Percentiles rank a stretch among this genome's conserved stretches.
Conservation (phyloP, 2,329 filamentous ascomycete genomes). For the Onygenales sp. region DNA sequence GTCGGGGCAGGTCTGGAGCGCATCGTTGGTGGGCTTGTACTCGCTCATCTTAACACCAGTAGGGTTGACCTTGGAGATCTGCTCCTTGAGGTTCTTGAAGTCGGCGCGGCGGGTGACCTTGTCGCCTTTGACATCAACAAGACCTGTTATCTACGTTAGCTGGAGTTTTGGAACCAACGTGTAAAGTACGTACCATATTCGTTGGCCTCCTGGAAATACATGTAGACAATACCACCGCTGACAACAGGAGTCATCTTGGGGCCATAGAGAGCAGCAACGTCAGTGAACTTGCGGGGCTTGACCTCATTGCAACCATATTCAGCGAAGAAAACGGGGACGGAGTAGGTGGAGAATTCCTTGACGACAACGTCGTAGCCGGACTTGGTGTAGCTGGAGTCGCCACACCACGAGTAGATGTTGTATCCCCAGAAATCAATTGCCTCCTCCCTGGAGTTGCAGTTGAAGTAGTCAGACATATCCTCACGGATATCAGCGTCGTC, state of each 20-base stretch:
- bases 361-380: slow-evolving; percentile 80
- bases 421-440: slow-evolving; percentile 98
- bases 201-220: slow-evolving; percentile 91
- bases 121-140: slow-evolving; percentile 53
- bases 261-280: slow-evolving; percentile 73
- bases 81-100: slow-evolving; percentile 61
- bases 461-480: slow-evolving; percentile 84
- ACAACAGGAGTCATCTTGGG: slow-evolving; percentile 74
- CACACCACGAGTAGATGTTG: slow-evolving; percentile 99
- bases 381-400: slow-evolving; percentile 61
- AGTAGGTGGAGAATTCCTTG: slow-evolving; percentile 78
- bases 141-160: slow-evolving; percentile 16
- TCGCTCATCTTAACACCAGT: slow-evolving; percentile 53
- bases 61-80: slow-evolving; percentile 60
- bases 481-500: slow-evolving; percentile 77
- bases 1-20: slow-evolving; percentile 60
- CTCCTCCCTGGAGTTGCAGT: slow-evolving; percentile 55
- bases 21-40: slow-evolving; percentile 67
- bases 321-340: slow-evolving; percentile 93
- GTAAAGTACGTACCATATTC: slow-evolving; percentile 58
- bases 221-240: slow-evolving; percentile 96
- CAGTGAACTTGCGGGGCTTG: slow-evolving; percentile 68
- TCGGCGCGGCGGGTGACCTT: slow-evolving; percentile 60
- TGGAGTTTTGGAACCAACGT: neutral
- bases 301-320: slow-evolving; percentile 91